A percentile compares a stretch with the other conserved stretches of the same genome.
Evolutionary conservation across 345 rosid genomes (phyloP).

Genomic region (Barbarea vulgaris): DNA sequence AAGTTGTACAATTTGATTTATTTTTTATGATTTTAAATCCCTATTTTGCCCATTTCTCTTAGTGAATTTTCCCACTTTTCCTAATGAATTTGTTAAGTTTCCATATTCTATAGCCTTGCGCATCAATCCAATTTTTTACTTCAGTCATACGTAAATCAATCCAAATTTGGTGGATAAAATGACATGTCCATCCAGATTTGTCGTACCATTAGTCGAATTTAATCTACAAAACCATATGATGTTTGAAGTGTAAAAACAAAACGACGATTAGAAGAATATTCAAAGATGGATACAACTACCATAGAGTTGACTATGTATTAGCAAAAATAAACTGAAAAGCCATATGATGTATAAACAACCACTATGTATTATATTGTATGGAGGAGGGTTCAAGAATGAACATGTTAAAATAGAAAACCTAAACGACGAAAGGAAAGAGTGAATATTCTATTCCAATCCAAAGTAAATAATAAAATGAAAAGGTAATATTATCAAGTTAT

Average conservation of each 20-base stretch:
- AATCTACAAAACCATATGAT: not conserved
- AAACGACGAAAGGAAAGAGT: not conserved
- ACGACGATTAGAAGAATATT: not conserved
- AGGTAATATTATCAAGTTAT: constrained; percentile 5
- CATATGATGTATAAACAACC: not conserved
- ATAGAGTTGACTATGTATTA: not conserved
- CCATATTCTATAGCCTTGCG: constrained; percentile 22
- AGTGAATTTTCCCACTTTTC: constrained; percentile 12
- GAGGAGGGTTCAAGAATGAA: not conserved
- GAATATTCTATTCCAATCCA: not conserved
- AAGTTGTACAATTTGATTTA: not conserved
- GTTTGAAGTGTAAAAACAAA: not conserved
- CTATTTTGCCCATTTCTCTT: not conserved
- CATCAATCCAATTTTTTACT: constrained; percentile 15
- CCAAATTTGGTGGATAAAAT: not conserved
- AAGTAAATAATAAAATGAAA: not conserved
- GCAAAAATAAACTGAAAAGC: not conserved
- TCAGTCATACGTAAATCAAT: not conserved
- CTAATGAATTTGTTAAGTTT: constrained; percentile 7
- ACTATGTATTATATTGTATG: not conserved
- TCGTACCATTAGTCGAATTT: not conserved
- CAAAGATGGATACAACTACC: not conserved
- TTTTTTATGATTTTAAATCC: not conserved
- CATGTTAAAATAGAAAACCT: not conserved
- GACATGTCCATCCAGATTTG: not conserved